Base-by-base conservation (phyloP, 2,329 filamentous ascomycete genomes). In the Penicillium carneum region DNA sequence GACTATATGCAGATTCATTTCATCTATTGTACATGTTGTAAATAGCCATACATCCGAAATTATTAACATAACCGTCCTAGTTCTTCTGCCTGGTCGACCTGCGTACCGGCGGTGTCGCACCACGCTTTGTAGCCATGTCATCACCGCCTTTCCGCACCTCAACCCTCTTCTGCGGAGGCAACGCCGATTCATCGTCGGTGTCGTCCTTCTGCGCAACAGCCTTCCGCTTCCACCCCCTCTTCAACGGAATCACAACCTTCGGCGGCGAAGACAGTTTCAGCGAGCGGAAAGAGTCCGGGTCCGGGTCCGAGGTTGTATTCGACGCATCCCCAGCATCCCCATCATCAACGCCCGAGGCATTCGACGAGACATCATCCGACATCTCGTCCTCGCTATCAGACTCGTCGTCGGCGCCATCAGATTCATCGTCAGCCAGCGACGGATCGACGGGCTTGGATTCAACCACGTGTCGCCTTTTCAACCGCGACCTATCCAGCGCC, bases 11-110 rank as follows among this genome's bases (percentile, higher is more conserved):
- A 60, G 26, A 49, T 63, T 63, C 55, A 52, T 67, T 48, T 45
- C 5, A 42, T 47, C 65, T 60, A 59, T 68, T 55, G 65, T 57
- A 56, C 62, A 34, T 60, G 57, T 56, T 46, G 56, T 59, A 46
- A 54, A 49, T 49, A 2, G 36, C 20, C 36, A 26, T 55, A 41
- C 11, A 43, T 43, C n/a, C 2, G 34, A 31, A 4, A 36, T n/a
- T 20, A 36, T 18, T 26, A 34, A 20, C n/a, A 55, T 8, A 20
- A 48, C 48, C 55, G 58, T 29, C 62, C 68, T 68, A 74, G 34
- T 68, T 70, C 61, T 66, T 68, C 60, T 72, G 69, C 39, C 74
- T 70, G 9, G 73, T 47, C 16, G 74, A 76, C 31, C 73, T 65
- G 20, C 74, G 72, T 41, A 70, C 65, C 1, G 69, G 42, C 12